Evolutionary conservation across 2,329 filamentous ascomycete genomes (phyloP), one percentile per base, ranked within the genome.

Genomic region (Fusarium sp.): DNA sequence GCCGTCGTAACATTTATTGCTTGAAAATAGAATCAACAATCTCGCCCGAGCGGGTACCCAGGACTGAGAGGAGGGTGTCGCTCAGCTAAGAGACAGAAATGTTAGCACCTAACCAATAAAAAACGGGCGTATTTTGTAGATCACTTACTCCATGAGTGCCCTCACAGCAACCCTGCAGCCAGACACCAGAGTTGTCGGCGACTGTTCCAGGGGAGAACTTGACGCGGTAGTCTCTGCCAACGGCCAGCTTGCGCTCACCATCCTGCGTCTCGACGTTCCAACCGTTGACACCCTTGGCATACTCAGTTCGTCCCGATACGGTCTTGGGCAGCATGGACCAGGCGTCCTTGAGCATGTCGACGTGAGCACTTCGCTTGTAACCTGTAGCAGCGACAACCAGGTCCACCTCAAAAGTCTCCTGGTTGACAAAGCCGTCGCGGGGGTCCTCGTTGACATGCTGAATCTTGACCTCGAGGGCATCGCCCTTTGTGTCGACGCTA

Each of bases 101-200:
- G 65, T 70, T 58, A 74, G 71, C 47, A 57, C 22, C 36, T 13
- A 42, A 13, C 6, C 13, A 28, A 59, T 50, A 38, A 42, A 8
- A n/a, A 48, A 32, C n/a, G 40, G 34, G 24, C n/a, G 7, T 19
- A 52, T 19, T 29, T 31, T 46, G 15, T 24, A 22, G 25, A 45
- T 46, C 54, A 88, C 90, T 87, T 85, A 94, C 90, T 58, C 94
- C 94, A 76, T 98, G 94, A 31, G 93, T 96, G 61, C 84, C 87
- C 80, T 98, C 93, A 74, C 93, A 96, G 79, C 93, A 97, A 29
- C 94, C 94, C 76, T 98, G 95, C 69, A 98, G 81, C 90, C 91
- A 98, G 56, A 98, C 83, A 4, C 93, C 93, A 12, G 92, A 90
- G 40, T 88, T 86, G 0, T 83, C 73, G n/a, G 87, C 84, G 31